These are phyloP conservation scores for Clonostachys byssicola DNA, from an alignment of 2,329 filamentous ascomycete species.

Conservation along the genomic window DNA sequence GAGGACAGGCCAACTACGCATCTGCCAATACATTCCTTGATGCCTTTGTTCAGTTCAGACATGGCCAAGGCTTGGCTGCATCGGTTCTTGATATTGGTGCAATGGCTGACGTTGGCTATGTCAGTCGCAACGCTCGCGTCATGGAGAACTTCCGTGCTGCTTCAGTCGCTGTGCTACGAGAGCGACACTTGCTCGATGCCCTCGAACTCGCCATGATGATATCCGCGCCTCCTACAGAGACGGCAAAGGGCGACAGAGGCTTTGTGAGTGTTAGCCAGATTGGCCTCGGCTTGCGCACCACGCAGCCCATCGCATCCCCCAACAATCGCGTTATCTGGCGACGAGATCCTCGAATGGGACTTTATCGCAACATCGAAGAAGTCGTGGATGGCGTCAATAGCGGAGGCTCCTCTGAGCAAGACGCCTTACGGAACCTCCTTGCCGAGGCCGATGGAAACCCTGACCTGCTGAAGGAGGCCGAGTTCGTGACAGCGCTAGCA, in stretches of 20 bases:
- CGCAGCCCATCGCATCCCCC: neutral
- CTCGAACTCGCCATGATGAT: neutral
- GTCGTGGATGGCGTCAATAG: too few species aligned
- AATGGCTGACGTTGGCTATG: neutral
- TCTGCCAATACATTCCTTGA: conserved; percentile 31
- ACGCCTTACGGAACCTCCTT: too few species aligned
- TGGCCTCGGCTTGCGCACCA: neutral
- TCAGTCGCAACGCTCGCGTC: neutral
- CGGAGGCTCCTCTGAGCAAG: too few species aligned
- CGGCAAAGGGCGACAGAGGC: neutral
- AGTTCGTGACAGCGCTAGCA: neutral
- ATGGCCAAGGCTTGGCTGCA: neutral
- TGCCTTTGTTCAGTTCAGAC: conserved; percentile 19
- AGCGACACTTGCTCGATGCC: neutral
- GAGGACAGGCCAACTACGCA: conserved; percentile 28
- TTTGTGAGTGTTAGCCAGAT: neutral
- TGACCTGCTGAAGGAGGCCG: too few species aligned
- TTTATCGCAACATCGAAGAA: neutral
- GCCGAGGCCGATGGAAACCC: too few species aligned
- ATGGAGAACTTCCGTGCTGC: too few species aligned
- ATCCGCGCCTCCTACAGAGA: neutral
- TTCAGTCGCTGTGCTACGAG: too few species aligned
- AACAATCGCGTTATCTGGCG: neutral
- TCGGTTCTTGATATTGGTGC: neutral
- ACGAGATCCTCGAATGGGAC: neutral